Conservation (phyloP, 352 stramenopile genomes). For the Pythium sp. region DNA sequence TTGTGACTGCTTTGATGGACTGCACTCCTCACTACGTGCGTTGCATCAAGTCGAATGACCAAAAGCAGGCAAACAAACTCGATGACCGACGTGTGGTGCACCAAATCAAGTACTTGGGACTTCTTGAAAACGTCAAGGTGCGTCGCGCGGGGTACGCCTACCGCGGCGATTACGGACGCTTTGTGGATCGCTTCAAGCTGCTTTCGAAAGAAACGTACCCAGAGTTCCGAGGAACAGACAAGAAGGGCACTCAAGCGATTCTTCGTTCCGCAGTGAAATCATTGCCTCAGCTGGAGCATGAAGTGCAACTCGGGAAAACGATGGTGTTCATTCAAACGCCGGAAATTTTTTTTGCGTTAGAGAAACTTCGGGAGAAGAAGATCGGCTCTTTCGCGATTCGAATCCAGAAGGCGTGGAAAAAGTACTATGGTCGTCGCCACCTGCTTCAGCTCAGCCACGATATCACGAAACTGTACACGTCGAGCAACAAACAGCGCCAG, state of each 20-base stretch:
- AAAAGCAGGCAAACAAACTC: conserved; percentile 83
- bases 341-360: conserved; percentile 87
- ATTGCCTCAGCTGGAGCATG: conserved; percentile 64
- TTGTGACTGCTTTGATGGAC: conserved; percentile 86
- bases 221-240: conserved; percentile 76
- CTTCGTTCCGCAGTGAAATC: conserved; percentile 70
- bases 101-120: conserved; percentile 86
- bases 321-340: conserved; percentile 92
- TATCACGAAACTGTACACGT: conserved; percentile 84
- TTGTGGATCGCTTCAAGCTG: conserved; percentile 82
- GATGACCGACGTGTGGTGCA: conserved; percentile 84
- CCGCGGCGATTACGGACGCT: conserved; percentile 82
- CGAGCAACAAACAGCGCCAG: conserved; percentile 78
- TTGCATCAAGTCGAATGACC: conserved; percentile 92
- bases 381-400: conserved; percentile 70
- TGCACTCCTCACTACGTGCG: conserved; percentile 90
- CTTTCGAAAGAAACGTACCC: conserved; percentile 83
- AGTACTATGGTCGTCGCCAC: conserved; percentile 76
- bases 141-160: conserved; percentile 82
- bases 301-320: conserved; percentile 86
- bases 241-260: conserved; percentile 82
- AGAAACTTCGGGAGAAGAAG: conserved; percentile 84
- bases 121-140: conserved; percentile 89
- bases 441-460: conserved; percentile 80
- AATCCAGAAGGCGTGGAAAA: conserved; percentile 85